A percentile compares a stretch with the other conserved stretches of the same genome.
Conservation (phyloP, 768 basidiomycete genomes). For the Mycena albidolilacea region DNA sequence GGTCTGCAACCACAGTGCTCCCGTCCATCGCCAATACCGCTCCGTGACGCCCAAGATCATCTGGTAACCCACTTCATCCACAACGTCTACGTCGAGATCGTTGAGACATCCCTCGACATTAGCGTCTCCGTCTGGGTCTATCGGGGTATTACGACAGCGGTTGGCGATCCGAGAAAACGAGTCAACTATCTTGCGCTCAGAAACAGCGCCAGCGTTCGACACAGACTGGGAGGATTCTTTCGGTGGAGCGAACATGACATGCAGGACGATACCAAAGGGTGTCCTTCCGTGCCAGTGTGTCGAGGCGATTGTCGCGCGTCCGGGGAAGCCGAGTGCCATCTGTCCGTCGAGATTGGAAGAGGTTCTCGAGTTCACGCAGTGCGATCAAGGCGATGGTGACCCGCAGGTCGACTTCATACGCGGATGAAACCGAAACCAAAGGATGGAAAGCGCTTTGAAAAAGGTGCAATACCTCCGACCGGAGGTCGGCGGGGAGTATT, state of each 20-base stretch:
- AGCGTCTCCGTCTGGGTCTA: constrained; percentile 32
- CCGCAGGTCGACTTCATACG: constrained; percentile 40
- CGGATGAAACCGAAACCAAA: constrained; percentile 30
- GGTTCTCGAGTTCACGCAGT: constrained; percentile 55
- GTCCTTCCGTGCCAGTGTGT: constrained; percentile 62
- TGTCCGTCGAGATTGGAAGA: constrained; percentile 43
- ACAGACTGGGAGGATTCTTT: constrained; percentile 15
- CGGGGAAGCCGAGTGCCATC: constrained; percentile 17
- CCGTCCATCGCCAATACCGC: constrained; percentile 48
- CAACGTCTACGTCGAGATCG: constrained; percentile 37
- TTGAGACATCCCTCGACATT: constrained; percentile 21
- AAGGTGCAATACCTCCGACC: constrained; percentile 46
- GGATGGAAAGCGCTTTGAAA: constrained; percentile 44
- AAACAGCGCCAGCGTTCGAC: constrained; percentile 16
- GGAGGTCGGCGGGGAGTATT: constrained; percentile 44
- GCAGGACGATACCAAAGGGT: constrained; percentile 65
- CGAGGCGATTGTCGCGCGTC: constrained; percentile 48
- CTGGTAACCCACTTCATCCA: constrained; percentile 56
- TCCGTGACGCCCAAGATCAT: constrained; percentile 59
- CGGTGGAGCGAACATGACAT: constrained; percentile 48
- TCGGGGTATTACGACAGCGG: constrained; percentile 30
- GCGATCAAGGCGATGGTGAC: constrained; percentile 55
- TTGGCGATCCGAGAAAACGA: constrained; percentile 28
- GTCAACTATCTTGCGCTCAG: constrained; percentile 28
- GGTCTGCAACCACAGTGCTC: too few relatives aligned